Evolutionary conservation across 2,329 filamentous ascomycete species (phyloP).

Genomic region (Canariomyces notabilis): DNA sequence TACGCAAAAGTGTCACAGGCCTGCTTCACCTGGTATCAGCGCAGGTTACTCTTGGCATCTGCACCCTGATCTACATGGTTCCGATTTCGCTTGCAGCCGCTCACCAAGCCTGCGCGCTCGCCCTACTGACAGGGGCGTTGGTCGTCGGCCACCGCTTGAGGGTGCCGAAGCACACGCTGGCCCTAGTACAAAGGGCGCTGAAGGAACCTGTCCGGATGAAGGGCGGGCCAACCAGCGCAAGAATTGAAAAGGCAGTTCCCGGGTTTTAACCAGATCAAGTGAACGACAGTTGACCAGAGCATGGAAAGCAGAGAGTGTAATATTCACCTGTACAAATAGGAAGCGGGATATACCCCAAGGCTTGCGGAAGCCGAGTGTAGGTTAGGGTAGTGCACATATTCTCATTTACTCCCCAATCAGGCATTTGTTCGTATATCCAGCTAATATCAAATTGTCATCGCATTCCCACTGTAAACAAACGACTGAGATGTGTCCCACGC

Average conservation of each 20-base stretch:
- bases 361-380: neutral
- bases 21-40: constrained; percentile 76
- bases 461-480: too few relatives aligned
- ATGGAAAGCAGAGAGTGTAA: neutral
- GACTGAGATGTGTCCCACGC: too few relatives aligned
- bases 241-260: constrained; percentile 6
- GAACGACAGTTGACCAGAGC: neutral
- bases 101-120: constrained; percentile 87
- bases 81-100: constrained; percentile 81
- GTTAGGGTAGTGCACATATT: too few relatives aligned
- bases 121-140: constrained; percentile 75
- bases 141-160: constrained; percentile 74
- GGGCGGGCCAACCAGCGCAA: constrained; percentile 8
- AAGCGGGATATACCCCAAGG: neutral
- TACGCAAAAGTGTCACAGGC: constrained; percentile 66
- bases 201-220: constrained; percentile 3
- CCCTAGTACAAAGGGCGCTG: constrained; percentile 51
- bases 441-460: too few relatives aligned
- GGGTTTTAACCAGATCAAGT: neutral
- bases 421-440: too few relatives aligned
- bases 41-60: constrained; percentile 83
- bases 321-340: neutral
- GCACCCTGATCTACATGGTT: constrained; percentile 88
- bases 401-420: too few relatives aligned
- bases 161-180: constrained; percentile 61